Conservation (phyloP, 768 basidiomycete genomes). For the Lactarius hengduanensis region DNA sequence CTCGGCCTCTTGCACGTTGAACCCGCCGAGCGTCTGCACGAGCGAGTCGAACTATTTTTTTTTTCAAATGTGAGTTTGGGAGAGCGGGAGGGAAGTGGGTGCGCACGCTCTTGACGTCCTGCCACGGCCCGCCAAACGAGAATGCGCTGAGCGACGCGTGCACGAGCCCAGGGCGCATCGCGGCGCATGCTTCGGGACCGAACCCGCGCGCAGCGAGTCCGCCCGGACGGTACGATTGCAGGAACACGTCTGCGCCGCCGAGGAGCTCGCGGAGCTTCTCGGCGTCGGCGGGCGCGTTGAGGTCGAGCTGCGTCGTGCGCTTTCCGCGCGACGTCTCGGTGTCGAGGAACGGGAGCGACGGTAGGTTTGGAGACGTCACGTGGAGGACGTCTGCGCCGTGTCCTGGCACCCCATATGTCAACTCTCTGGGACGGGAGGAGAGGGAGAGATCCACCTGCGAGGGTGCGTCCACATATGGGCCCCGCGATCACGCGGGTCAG, state of each 20-base stretch:
- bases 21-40: constrained; percentile 60
- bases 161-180: constrained; percentile 46
- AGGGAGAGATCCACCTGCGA: constrained; percentile 46
- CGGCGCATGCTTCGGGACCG: constrained; percentile 42
- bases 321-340: constrained; percentile 62
- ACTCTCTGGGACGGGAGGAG: not conserved
- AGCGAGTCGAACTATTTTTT: constrained; percentile 58
- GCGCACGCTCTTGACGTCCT: constrained; percentile 49
- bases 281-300: constrained; percentile 37
- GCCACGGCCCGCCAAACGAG: constrained; percentile 59
- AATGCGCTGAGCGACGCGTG: constrained; percentile 55
- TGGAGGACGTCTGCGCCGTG: constrained; percentile 58
- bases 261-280: constrained; percentile 40
- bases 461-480: constrained; percentile 52
- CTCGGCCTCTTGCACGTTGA: constrained; percentile 56
- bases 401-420: constrained; percentile 34
- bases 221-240: constrained; percentile 60
- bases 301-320: constrained; percentile 59
- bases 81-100: not conserved
- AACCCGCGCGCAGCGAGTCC: constrained; percentile 51
- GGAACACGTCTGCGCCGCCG: constrained; percentile 51
- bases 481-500: constrained; percentile 59
- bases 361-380: constrained; percentile 55
- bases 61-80: not conserved
- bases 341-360: constrained; percentile 50